These are phyloP conservation scores for Antitrichia curtipendula DNA, from an alignment of 225 moss, liverwort and hornwort genomes.

Conservation along the genomic window DNA sequence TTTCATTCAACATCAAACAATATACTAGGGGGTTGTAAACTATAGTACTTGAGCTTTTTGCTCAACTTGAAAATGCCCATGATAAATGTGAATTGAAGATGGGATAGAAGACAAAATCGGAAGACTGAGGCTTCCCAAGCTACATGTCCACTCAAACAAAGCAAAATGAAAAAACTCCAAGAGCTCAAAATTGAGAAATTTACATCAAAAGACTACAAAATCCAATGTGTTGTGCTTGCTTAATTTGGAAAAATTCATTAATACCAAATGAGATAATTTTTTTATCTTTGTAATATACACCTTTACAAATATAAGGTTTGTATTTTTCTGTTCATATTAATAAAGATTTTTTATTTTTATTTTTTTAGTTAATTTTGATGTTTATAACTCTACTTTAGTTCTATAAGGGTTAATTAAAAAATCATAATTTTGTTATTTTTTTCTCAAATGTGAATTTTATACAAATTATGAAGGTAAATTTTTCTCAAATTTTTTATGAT, in stretches of 20 bases:
- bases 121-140: fast-evolving
- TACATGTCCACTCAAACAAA: fast-evolving
- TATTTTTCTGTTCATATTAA: not conserved
- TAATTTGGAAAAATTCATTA: not conserved
- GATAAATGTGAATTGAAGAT: not conserved
- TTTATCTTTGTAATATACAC: not conserved
- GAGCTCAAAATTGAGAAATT: not conserved
- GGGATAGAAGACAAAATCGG: not conserved
- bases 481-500: not conserved
- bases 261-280: not conserved
- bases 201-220: too few relatives aligned
- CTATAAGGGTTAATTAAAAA: not conserved
- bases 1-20: not conserved
- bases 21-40: not conserved
- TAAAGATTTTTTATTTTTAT: fast-evolving
- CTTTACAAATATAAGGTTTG: not conserved
- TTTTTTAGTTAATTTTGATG: too few relatives aligned
- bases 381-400: not conserved
- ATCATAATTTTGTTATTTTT: not conserved
- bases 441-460: not conserved
- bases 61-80: fast-evolving
- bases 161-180: not conserved
- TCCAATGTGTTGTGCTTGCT: not conserved
- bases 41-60: fast-evolving
- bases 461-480: not conserved